Evolutionary conservation across 768 basidiomycete genomes (phyloP), one percentile per base, ranked within the genome.

Genomic region (Gloeostereum incarnatum): DNA sequence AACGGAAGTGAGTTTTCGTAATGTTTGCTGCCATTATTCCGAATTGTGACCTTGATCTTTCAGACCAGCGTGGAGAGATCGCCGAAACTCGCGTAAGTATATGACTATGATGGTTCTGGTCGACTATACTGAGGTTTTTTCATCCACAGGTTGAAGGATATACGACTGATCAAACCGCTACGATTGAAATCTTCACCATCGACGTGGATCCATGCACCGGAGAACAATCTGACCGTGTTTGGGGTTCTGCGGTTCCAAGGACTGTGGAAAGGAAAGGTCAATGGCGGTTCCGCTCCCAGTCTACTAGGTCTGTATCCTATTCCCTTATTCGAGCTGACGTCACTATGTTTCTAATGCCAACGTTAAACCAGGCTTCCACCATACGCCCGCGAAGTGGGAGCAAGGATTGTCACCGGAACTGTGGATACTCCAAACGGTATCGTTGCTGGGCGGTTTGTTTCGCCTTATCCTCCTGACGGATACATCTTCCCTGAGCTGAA

Each of bases 181-280:
- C 48, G 1, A 36, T 51, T 20, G 16, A 45, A 10, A 44, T 49
- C 24, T 49, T 44, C 26, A 41, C 46, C 16, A 47, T 51, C n/a
- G 46, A 51, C 27, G 46, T 49, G 10, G 44, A 51, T 31, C 48
- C 49, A 4, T 50, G 50, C 31, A 52, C 46, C 5, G 49, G 50
- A 8, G 41, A 35, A 20, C 32, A 39, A n/a, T 30, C 45, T 3
- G 50, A 51, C 24, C 41, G 45, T 6, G 18, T 22, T 3, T 46
- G 43, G 35, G 38, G 41, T 10, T 39, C 31, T 5, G 44, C 40
- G 17, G 35, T 48, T 26, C 46, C 46, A 18, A 40, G 46, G 27
- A 14, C 31, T n/a, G 14, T 11, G 22, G 46, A 16, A 11, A 36
- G 44, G 6, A 35, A 39, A 42, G 46, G 46, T 7, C 40, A 48